These are phyloP conservation scores for Aspergillus sp. DNA, from an alignment of 2,329 filamentous ascomycete genomes.

Conservation along the genomic window DNA sequence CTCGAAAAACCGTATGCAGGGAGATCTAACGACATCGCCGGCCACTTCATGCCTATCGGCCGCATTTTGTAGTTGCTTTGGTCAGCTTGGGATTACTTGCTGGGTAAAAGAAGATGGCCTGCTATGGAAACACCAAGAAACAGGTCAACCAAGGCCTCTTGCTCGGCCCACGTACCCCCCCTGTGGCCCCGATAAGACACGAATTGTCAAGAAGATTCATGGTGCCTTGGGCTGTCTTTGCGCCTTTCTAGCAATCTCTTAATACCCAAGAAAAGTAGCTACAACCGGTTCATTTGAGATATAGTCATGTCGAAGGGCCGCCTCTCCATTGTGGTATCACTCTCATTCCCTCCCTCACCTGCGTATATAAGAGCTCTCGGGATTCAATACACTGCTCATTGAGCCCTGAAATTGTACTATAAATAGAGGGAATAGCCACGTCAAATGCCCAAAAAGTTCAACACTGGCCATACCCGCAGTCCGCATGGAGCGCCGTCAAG, in stretches of 20 bases:
- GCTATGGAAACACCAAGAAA: slow-evolving; percentile 1
- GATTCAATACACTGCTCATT: slow-evolving; percentile 17
- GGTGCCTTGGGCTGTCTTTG: neutral
- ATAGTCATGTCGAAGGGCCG: neutral
- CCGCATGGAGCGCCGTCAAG: neutral
- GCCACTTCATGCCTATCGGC: neutral
- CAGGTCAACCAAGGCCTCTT: neutral
- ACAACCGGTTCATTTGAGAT: neutral
- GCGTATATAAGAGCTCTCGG: slow-evolving; percentile 2
- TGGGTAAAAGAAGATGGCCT: neutral
- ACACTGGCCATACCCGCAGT: slow-evolving; percentile 15
- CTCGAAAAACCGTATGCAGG: neutral
- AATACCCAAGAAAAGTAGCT: neutral
- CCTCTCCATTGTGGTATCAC: neutral
- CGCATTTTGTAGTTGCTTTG: neutral
- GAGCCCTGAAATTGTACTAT: slow-evolving; percentile 15
- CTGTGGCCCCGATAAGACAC: slow-evolving; percentile 2
- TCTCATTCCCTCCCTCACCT: neutral
- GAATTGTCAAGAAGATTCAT: neutral
- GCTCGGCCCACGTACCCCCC: neutral
- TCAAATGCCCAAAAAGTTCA: slow-evolving; percentile 18
- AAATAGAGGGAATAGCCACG: slow-evolving; percentile 25
- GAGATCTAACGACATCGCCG: neutral
- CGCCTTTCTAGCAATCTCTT: neutral
- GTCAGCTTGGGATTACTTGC: neutral